Evolutionary conservation across 106 monocot genomes (phyloP).

Genomic region (Acorus gramineus): DNA sequence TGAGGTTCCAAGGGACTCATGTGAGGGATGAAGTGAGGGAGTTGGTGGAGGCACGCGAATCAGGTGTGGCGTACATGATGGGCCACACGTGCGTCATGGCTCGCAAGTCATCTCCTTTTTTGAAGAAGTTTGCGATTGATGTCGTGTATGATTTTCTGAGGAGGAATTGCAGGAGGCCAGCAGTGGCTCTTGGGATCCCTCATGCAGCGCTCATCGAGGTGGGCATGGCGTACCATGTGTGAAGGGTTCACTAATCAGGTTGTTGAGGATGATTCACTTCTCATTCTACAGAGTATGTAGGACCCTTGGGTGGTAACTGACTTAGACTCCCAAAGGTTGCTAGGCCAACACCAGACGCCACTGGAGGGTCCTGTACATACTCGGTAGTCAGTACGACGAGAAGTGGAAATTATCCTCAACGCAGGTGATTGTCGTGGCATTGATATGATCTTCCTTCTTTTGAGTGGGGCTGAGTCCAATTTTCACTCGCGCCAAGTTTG

Average conservation of each 20-base stretch:
- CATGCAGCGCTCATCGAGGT: conserved; percentile 55
- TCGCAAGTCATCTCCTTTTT: conserved; percentile 27
- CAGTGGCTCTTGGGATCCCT: conserved; percentile 39
- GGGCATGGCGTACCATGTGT: conserved; percentile 63
- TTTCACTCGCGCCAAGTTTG: too few relatives aligned
- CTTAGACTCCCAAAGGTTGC: too few relatives aligned
- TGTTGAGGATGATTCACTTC: background rate
- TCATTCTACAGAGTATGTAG: too few relatives aligned
- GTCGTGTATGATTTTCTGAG: conserved; percentile 51
- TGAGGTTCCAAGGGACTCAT: conserved; percentile 10
- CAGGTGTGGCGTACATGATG: conserved; percentile 71
- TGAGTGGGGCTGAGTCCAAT: too few relatives aligned
- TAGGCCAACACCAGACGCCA: too few relatives aligned
- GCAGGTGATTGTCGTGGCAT: too few relatives aligned
- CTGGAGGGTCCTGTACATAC: too few relatives aligned
- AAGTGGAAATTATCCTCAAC: too few relatives aligned
- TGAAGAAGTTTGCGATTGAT: conserved; percentile 50
- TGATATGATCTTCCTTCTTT: too few relatives aligned
- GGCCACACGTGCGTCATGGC: conserved; percentile 47
- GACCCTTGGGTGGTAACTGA: too few relatives aligned
- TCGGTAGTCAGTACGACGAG: too few relatives aligned
- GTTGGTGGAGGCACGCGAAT: conserved; percentile 46
- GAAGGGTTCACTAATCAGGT: background rate
- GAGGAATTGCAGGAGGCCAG: conserved; percentile 45
- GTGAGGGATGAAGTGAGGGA: conserved; percentile 39